Evolutionary conservation across 345 rosid species (phyloP), one percentile per base, ranked within the genome.

Genomic region (Isatis tinctoria): DNA sequence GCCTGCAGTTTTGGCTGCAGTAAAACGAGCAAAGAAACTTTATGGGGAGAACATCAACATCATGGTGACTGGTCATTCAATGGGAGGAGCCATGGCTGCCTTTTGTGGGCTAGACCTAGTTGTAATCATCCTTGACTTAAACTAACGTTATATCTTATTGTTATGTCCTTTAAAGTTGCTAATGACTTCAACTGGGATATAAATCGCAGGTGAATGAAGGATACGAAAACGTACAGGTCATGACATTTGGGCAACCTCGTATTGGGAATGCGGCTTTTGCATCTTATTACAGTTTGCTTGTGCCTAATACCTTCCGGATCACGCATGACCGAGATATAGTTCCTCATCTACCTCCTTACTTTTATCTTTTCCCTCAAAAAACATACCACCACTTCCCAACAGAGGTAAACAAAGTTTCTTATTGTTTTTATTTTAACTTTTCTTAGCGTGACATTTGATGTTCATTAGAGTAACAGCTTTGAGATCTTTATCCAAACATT

Each of bases 231-330:
- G 89, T 92, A 45, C 87, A 81, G 74, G 90, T 90, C 71, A 76
- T 92, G 77, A 92, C 99, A 8, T 95, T 90, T 85, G 99, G 99
- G 76, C 99, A 90, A 61, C 99, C 99, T 68, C 96, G 99, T 64
- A 74, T 95, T 37, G 99, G 99, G 64, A 95, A 92, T 87, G 92
- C 92, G 1, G 92, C 51, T 52, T 95, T 95, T 81, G 85, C 97
- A 73, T 79, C 90, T 27, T 92, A 77, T 78, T 90, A 92, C 62
- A 82, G 82, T 65, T 69, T 82, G 52, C 82, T 83, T 64, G 90
- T 95, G 59, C 97, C 96, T 5, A 79, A 92, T 73, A 82, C 92
- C 12, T 80, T 90, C 62, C 83, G 99, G 60, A 88, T 95, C 49
- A 85, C 89, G 24, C 85, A 92, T 81, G 91, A 80, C 5, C 90